A percentile compares a stretch with the other conserved stretches of the same genome.
phyloP scores from a whole-genome alignment of 192 early-diverging fungal genomes.

The Umbelopsis ramanniana region DNA sequence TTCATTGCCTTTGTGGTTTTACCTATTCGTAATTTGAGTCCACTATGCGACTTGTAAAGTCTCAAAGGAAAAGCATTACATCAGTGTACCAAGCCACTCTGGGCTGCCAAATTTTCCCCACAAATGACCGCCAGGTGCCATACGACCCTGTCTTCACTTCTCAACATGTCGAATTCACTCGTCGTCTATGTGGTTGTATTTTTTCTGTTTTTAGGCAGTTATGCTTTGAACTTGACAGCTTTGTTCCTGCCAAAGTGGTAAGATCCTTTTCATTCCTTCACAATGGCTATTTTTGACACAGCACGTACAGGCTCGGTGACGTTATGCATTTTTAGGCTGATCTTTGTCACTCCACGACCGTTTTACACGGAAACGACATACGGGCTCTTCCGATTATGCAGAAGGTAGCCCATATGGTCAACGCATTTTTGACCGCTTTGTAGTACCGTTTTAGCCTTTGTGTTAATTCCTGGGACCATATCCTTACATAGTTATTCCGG shows the following conservation, averaged over 20 bases:
- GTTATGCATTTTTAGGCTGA: slow-evolving; percentile 26
- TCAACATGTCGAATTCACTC: slow-evolving; percentile 23
- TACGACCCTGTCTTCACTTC: not conserved
- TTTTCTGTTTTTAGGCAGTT: slow-evolving; percentile 32
- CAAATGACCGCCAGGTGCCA: not conserved
- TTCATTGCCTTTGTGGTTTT: too few species aligned
- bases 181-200: slow-evolving; percentile 35
- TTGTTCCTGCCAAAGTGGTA: slow-evolving; percentile 42
- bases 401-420: slow-evolving; percentile 26
- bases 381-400: slow-evolving; percentile 35
- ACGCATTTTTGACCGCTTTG: not conserved
- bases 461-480: not conserved
- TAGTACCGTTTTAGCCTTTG: not conserved
- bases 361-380: slow-evolving; percentile 43
- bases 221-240: slow-evolving; percentile 29
- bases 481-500: slow-evolving; percentile 29
- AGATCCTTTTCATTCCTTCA: not conserved
- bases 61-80: not conserved
- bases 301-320: not conserved
- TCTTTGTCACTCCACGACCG: slow-evolving; percentile 37
- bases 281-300: not conserved
- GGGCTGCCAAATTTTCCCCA: not conserved
- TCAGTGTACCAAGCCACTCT: slow-evolving; percentile 1
- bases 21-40: too few species aligned
- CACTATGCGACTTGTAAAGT: not conserved